A percentile compares a stretch with the other conserved stretches of the same genome.
Conservation (phyloP, 2,329 filamentous ascomycete genomes). For the Akanthomyces lecanii region DNA sequence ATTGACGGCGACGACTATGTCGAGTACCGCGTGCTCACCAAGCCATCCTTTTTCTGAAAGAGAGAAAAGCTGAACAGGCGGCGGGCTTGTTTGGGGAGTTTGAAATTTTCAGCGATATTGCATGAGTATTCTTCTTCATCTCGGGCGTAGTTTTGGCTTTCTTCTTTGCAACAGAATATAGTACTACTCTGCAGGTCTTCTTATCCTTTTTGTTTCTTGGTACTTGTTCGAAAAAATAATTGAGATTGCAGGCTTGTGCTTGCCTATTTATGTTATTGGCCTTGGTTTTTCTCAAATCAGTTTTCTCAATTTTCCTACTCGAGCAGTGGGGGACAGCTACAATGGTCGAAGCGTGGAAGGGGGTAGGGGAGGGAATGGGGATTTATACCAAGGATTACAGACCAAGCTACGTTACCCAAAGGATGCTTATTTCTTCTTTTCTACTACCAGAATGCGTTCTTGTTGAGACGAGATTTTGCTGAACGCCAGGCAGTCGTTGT, state of each 20-base stretch:
- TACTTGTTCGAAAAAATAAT: neutral
- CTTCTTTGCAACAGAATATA: neutral
- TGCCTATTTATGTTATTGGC: neutral
- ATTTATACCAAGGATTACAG: neutral
- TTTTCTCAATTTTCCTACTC: neutral
- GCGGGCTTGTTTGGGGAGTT: neutral
- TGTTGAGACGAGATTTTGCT: neutral
- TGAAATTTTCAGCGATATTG: conserved; percentile 4
- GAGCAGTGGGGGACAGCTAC: neutral
- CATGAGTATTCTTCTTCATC: conserved; percentile 1
- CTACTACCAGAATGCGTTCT: neutral
- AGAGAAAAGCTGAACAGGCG: neutral
- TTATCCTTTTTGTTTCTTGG: neutral
- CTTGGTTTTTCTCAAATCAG: neutral
- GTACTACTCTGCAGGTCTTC: neutral
- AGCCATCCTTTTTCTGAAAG: conserved; percentile 54
- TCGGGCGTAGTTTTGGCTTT: neutral
- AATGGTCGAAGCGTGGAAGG: no score
- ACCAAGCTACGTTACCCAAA: neutral
- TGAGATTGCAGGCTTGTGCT: neutral
- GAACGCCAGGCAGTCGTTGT: neutral
- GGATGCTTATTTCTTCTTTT: neutral
- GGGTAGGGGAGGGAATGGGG: neutral
- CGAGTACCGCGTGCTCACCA: conserved; percentile 61
- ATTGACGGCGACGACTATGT: conserved; percentile 66